Evolutionary conservation across 1,284 basidiomycete genomes (phyloP).

Genomic region (Ganoderma sp.): DNA sequence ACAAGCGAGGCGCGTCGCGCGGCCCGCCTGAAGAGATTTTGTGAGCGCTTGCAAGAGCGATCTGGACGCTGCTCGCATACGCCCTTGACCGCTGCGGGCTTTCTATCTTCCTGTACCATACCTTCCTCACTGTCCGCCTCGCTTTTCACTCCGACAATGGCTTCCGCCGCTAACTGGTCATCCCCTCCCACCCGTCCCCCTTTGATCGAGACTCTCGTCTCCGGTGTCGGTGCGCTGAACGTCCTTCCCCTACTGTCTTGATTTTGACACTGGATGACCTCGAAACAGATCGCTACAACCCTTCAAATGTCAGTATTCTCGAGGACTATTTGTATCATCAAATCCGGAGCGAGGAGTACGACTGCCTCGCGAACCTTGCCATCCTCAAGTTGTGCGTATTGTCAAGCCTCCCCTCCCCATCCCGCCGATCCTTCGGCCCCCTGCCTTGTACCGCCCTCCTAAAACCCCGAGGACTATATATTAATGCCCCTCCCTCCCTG

Average conservation of each 20-base stretch:
- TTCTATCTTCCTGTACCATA: slow-evolving; percentile 10
- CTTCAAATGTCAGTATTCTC: slow-evolving; percentile 88
- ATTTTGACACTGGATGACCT: background rate
- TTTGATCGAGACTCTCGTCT: slow-evolving; percentile 88
- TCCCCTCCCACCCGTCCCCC: slow-evolving; percentile 79
- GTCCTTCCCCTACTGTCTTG: slow-evolving; percentile 20
- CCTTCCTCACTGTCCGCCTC: background rate
- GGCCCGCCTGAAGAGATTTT: slow-evolving; percentile 23
- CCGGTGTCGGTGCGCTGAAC: slow-evolving; percentile 78
- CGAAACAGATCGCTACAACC: slow-evolving; percentile 89
- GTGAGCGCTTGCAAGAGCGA: slow-evolving; percentile 14
- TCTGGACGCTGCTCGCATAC: slow-evolving; percentile 1
- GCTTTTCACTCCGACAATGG: slow-evolving; percentile 11
- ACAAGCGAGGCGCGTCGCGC: slow-evolving; percentile 8
- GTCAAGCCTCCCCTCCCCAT: background rate
- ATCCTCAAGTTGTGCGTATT: slow-evolving; percentile 78
- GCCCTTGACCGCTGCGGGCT: background rate
- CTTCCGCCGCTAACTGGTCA: slow-evolving; percentile 65
- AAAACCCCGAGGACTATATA: background rate
- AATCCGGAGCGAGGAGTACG: slow-evolving; percentile 88
- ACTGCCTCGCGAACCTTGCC: slow-evolving; percentile 91
- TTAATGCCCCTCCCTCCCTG: background rate
- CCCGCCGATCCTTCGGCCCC: slow-evolving; percentile 2
- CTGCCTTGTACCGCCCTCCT: background rate
- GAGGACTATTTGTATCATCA: slow-evolving; percentile 96